phyloP scores from a whole-genome alignment of 495 filamentous ascomycete species.

The Neurospora sp. region DNA sequence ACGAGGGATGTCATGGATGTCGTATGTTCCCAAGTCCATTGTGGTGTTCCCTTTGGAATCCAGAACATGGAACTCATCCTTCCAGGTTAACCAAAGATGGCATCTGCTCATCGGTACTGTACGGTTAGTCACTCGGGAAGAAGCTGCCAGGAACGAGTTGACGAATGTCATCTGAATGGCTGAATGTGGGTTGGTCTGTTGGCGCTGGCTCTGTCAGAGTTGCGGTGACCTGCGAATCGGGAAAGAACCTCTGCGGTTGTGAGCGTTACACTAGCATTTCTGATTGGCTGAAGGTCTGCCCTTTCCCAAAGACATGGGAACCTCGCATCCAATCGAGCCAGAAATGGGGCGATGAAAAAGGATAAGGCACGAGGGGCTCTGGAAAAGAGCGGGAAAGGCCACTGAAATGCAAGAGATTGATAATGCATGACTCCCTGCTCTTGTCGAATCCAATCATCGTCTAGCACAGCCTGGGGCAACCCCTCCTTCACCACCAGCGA shows the following conservation, averaged over 20 bases:
- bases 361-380: not conserved
- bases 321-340: not conserved
- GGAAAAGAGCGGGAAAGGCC: not conserved
- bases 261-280: not conserved
- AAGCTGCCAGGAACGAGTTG: not conserved
- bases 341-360: not conserved
- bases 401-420: not conserved
- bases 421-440: not conserved
- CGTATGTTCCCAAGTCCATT: not conserved
- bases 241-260: not conserved
- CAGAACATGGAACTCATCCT: not conserved
- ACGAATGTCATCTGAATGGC: not conserved
- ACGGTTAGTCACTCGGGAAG: not conserved
- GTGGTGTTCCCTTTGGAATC: not conserved
- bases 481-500: not conserved
- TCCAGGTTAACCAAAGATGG: not conserved
- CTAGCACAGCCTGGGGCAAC: not conserved
- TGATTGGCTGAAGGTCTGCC: not conserved
- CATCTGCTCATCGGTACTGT: not conserved
- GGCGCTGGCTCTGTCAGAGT: not conserved
- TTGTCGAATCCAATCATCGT: not conserved
- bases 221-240: not conserved
- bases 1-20: not conserved
- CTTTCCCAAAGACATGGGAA: not conserved
- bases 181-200: not conserved